Percentiles rank a stretch among this genome's conserved stretches.
These are phyloP conservation scores for Nakazawaea ernobii DNA, from an alignment of 805 yeast genomes.

Conservation along the genomic window DNA sequence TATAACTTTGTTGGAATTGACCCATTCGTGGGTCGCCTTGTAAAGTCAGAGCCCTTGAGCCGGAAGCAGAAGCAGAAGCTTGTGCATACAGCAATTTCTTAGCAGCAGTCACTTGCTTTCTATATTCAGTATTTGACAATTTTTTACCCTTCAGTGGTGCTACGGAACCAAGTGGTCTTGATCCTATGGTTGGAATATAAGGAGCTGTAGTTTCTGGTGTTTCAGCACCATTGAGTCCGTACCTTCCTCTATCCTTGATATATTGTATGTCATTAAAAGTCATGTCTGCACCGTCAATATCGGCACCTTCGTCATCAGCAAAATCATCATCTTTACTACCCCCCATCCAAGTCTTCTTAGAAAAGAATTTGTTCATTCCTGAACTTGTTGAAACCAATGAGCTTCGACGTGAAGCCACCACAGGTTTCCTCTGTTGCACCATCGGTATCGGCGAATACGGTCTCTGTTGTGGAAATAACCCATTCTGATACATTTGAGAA, in stretches of 20 bases:
- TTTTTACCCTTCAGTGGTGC: slow-evolving; percentile 17
- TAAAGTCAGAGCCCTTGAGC: slow-evolving; percentile 14
- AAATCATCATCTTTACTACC: slow-evolving; percentile 21
- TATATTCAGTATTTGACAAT: slow-evolving; percentile 51
- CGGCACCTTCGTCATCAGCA: slow-evolving; percentile 23
- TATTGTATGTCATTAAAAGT: slow-evolving; percentile 63
- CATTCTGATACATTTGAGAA: slow-evolving; percentile 13
- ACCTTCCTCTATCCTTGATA: slow-evolving; percentile 61
- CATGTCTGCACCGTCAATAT: slow-evolving; percentile 35
- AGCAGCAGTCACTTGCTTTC: slow-evolving; percentile 64
- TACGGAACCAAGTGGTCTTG: slow-evolving; percentile 21
- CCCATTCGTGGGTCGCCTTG: slow-evolving; percentile 23
- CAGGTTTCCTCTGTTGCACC: slow-evolving; percentile 9
- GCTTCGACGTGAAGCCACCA: slow-evolving; percentile 17
- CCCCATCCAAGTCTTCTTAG: slow-evolving; percentile 28
- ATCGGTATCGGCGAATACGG: slow-evolving; percentile 5
- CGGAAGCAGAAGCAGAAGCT: slow-evolving; percentile 16
- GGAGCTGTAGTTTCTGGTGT: slow-evolving; percentile 55
- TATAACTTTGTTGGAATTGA: slow-evolving; percentile 18
- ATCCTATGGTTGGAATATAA: slow-evolving; percentile 62
- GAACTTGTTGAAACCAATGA: slow-evolving; percentile 24
- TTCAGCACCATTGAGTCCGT: slow-evolving; percentile 37
- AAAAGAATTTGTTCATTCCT: slow-evolving; percentile 33
- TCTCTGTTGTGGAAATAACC: slow-evolving; percentile 12
- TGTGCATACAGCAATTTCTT: slow-evolving; percentile 48